Evolutionary conservation across 2,329 filamentous ascomycete genomes (phyloP).

Genomic region (Alternaria sp.): DNA sequence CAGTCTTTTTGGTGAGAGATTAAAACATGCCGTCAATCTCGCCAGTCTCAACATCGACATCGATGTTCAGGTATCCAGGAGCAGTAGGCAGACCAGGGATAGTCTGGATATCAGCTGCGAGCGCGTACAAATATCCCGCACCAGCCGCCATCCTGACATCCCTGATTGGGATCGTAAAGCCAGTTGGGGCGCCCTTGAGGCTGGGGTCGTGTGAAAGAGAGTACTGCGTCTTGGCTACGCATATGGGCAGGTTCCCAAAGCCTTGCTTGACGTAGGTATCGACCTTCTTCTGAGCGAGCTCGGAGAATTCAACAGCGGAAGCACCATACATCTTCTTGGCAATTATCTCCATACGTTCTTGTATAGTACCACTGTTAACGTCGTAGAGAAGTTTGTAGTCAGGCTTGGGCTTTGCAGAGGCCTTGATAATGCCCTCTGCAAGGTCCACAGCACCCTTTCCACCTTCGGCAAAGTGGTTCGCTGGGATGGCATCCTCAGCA

Average conservation of each 20-base stretch:
- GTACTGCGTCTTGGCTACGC: conserved; percentile 98
- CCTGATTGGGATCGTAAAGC: conserved; percentile 92
- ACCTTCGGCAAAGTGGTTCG: conserved; percentile 97
- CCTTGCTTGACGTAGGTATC: conserved; percentile 94
- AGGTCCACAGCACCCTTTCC: conserved; percentile 89
- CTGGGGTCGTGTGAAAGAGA: conserved; percentile 91
- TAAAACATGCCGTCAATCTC: conserved; percentile 82
- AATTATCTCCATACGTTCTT: conserved; percentile 90
- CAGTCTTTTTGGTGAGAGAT: neutral
- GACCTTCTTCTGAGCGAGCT: conserved; percentile 94
- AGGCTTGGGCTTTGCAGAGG: conserved; percentile 76
- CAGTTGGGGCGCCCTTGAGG: conserved; percentile 92
- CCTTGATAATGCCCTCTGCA: conserved; percentile 83
- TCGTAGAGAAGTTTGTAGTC: conserved; percentile 88
- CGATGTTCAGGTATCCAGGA: conserved; percentile 93
- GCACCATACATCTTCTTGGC: conserved; percentile 95
- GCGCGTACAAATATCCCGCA: conserved; percentile 80
- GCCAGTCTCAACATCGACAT: conserved; percentile 65
- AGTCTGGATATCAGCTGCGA: conserved; percentile 97
- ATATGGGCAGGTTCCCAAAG: conserved; percentile 91
- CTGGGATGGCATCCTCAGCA: conserved; percentile 89
- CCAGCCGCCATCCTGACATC: conserved; percentile 95
- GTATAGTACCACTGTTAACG: conserved; percentile 73
- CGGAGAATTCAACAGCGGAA: conserved; percentile 86
- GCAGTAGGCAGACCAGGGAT: conserved; percentile 95